A percentile compares a stretch with the other conserved stretches of the same genome.
phyloP scores from a whole-genome alignment of 208 protist species.

The Phytomonas francai region DNA sequence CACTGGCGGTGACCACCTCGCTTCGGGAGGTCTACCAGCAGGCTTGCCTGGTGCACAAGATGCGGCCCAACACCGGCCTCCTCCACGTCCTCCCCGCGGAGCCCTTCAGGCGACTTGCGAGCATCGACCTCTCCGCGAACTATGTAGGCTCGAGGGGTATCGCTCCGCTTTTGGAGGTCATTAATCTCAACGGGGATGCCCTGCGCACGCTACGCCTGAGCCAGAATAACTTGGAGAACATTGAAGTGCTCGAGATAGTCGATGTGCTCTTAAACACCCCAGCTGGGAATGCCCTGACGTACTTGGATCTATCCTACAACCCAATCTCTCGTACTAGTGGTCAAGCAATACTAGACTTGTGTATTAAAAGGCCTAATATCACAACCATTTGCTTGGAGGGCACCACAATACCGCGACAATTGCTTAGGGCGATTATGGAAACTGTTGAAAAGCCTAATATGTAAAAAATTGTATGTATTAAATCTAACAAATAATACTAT shows the following conservation, averaged over 20 bases:
- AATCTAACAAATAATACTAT: neutral
- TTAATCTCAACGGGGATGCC: conserved; percentile 1
- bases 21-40: conserved; percentile 6
- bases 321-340: conserved; percentile 6
- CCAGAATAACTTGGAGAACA: conserved; percentile 11
- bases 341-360: conserved; percentile 3
- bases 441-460: neutral
- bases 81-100: conserved; percentile 2
- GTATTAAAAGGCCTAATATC: neutral
- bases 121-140: conserved; percentile 8
- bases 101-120: neutral
- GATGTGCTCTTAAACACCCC: conserved; percentile 1
- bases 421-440: neutral
- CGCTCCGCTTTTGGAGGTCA: neutral
- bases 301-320: conserved; percentile 10
- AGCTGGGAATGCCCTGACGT: neutral
- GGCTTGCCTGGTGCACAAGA: conserved; percentile 2
- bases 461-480: neutral
- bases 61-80: conserved; percentile 5
- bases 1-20: neutral
- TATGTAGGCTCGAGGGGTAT: conserved; percentile 5
- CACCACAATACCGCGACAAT: conserved; percentile 1
- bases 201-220: conserved; percentile 3
- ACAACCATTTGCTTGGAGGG: conserved; percentile 1
- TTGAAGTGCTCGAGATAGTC: neutral